phyloP scores from a whole-genome alignment of 495 filamentous ascomycete species.

The Penicillium bialowiezense region DNA sequence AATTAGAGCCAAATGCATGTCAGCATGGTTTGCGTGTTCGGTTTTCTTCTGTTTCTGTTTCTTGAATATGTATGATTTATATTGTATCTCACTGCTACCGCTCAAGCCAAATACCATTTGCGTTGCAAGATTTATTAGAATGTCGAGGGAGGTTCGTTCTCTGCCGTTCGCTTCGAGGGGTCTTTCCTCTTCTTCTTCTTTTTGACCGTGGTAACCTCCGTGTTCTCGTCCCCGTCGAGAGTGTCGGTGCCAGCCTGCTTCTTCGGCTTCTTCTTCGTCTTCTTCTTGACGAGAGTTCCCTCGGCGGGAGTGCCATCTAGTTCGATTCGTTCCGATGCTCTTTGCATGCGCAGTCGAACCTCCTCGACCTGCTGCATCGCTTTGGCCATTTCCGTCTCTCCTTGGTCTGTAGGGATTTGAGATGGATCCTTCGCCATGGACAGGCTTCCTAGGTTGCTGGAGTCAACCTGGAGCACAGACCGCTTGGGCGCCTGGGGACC shows the following conservation, averaged over 20 bases:
- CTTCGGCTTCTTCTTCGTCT: slow-evolving; percentile 60
- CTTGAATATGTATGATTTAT: slow-evolving; percentile 3
- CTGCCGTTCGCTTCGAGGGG: neutral
- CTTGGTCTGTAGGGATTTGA: slow-evolving; percentile 26
- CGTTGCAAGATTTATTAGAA: neutral
- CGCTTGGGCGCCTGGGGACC: slow-evolving; percentile 45
- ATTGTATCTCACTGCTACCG: slow-evolving; percentile 2
- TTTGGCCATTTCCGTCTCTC: slow-evolving; percentile 79
- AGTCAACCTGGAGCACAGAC: slow-evolving; percentile 76
- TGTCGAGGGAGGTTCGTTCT: neutral
- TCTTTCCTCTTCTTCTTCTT: slow-evolving; percentile 19
- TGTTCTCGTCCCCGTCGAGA: slow-evolving; percentile 1
- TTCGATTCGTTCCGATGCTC: slow-evolving; percentile 78
- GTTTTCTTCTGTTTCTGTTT: neutral
- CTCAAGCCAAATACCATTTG: neutral
- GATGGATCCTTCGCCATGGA: slow-evolving; percentile 48
- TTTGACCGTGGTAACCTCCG: neutral
- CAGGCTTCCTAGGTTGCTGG: slow-evolving; percentile 68
- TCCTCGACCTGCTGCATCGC: slow-evolving; percentile 85
- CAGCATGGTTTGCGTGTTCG: neutral
- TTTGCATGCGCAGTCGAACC: slow-evolving; percentile 84
- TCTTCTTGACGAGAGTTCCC: slow-evolving; percentile 74
- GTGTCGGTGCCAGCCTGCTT: neutral
- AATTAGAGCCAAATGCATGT: neutral
- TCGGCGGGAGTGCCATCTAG: slow-evolving; percentile 67